These are phyloP conservation scores for Lepidium didymum DNA, from an alignment of 345 rosid genomes.

Conservation along the genomic window DNA sequence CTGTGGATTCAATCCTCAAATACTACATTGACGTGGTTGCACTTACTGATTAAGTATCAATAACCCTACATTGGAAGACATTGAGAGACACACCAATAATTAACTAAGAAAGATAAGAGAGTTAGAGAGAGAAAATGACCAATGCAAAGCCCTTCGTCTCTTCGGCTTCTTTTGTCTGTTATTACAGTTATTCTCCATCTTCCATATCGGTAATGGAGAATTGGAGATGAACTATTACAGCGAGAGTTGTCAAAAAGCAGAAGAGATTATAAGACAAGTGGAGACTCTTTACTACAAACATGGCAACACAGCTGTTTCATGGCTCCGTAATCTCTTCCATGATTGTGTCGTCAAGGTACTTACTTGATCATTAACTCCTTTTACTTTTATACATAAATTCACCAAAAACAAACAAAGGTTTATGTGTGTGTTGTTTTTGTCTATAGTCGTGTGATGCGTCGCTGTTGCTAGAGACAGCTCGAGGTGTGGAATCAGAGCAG, in stretches of 20 bases:
- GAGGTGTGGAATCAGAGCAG: slow-evolving; percentile 58
- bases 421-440: not conserved
- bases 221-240: slow-evolving; percentile 59
- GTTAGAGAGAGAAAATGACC: slow-evolving; percentile 26
- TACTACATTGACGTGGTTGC: too few relatives aligned
- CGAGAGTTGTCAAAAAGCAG: slow-evolving; percentile 70
- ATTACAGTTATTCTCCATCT: slow-evolving; percentile 39
- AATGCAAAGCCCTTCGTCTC: slow-evolving; percentile 1
- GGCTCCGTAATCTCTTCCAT: slow-evolving; percentile 92
- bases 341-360: slow-evolving; percentile 63
- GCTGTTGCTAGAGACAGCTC: slow-evolving; percentile 46
- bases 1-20: too few relatives aligned
- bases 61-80: slow-evolving; percentile 9
- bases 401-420: not conserved
- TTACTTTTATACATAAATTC: not conserved
- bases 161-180: slow-evolving; percentile 36
- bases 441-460: slow-evolving; percentile 80
- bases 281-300: slow-evolving; percentile 53
- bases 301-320: slow-evolving; percentile 85
- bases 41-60: too few relatives aligned
- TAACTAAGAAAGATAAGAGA: not conserved
- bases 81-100: slow-evolving; percentile 10
- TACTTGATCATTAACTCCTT: not conserved
- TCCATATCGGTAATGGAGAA: slow-evolving; percentile 51
- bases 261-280: slow-evolving; percentile 71